Evolutionary conservation across 257 asterid species (phyloP).

Genomic region (Solanum phureja): DNA sequence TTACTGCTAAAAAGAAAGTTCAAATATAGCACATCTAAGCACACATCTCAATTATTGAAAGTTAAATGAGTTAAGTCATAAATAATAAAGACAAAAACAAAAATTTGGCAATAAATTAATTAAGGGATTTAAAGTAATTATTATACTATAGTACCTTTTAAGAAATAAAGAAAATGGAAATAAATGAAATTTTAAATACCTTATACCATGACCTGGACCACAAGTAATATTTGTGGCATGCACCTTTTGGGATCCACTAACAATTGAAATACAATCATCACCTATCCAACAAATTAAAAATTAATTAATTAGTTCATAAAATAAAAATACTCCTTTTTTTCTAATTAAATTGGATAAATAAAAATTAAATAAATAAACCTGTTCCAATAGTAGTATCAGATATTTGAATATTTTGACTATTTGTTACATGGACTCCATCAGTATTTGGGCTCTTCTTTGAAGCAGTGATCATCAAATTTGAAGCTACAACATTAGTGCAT

Average conservation of each 20-base stretch:
- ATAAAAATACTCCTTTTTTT: neutral
- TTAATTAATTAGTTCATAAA: neutral
- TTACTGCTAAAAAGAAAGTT: neutral
- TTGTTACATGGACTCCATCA: constrained; percentile 67
- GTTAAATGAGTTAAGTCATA: neutral
- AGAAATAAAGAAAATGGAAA: neutral
- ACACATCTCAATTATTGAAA: too few species aligned
- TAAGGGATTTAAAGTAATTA: neutral
- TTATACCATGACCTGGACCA: constrained; percentile 97
- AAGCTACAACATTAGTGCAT: constrained; percentile 37
- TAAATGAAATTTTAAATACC: constrained; percentile 19
- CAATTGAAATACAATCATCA: constrained; percentile 84
- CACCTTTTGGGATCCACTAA: constrained; percentile 44
- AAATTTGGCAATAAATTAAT: neutral
- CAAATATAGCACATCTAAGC: neutral
- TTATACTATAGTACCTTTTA: neutral
- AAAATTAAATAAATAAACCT: constrained; percentile 20
- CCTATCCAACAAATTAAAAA: constrained; percentile 17
- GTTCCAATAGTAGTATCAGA: constrained; percentile 44
- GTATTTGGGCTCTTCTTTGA: constrained; percentile 71
- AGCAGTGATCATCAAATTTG: constrained; percentile 35
- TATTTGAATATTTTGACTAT: constrained; percentile 40
- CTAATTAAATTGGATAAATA: neutral
- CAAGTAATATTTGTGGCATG: constrained; percentile 42
- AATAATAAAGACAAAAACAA: neutral